Evolutionary conservation across 768 basidiomycete species (phyloP), one percentile per base, ranked within the genome.

Genomic region (Suillus variegatus): DNA sequence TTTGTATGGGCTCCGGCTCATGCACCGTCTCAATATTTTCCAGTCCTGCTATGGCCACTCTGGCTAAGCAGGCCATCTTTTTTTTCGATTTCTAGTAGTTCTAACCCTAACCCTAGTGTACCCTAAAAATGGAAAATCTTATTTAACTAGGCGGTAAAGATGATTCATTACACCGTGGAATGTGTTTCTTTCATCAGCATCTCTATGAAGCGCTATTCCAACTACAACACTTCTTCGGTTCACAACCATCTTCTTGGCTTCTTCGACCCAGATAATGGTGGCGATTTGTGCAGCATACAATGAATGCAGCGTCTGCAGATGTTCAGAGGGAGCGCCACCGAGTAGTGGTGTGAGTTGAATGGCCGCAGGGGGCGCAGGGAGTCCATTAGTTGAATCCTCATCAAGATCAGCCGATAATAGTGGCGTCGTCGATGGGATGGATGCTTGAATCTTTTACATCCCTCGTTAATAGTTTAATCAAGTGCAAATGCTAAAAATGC

Each of bases 261-360:
- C 81, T 62, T 84, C 71, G 0, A 82, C 80, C 92, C 95, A 97
- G 7, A 95, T 75, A 36, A 96, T 81, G 0, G 94, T 94, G 1
- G 94, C 92, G 54, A 94, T 88, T 71, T 97, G 95, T n/a, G 88
- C 81, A 0, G 88, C 88, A 75, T 96, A 97, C 0, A 97, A 80
- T 43, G 88, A 88, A 72, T 96, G 85, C 28, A 97, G 77, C 0
- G 87, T 88, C 60, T 88, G 88, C 65, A 88, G 73, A 63, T 92
- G 86, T 12, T 88, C 85, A 0, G 91, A 87, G 1, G 89, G 84
- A 3, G 90, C 86, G 65, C 84, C 82, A 43, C 96, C 96, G 35
- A 99, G 83, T 60, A 99, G 77, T 0, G 91, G 87, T 0, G 87
- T 90, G 47, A 97, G 81, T 64, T 90, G 84, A 64, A 94, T 87